Base-by-base conservation (phyloP, 768 basidiomycete genomes). In the Nevesoporus exiguus region DNA sequence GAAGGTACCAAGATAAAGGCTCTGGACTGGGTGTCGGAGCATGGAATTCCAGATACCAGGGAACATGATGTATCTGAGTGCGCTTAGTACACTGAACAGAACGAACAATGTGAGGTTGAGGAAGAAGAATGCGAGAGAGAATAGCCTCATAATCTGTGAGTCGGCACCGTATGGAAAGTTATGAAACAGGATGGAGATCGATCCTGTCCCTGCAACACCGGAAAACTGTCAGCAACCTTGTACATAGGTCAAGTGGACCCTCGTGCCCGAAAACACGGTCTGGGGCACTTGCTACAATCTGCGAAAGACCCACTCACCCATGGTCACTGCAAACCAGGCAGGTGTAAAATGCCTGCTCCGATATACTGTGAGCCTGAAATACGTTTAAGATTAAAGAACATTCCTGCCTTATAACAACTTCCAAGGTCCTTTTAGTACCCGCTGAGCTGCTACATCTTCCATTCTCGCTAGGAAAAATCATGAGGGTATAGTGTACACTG, bases 81-180 rank as follows among this genome's bases (percentile, higher is more conserved):
- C 50, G 29, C 77, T 77, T 27, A 81, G 65, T 7, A 58, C 61
- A 19, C 68, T 73, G 66, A 86, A 80, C 22, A 78, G 25, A 21
- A 77, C 52, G 66, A 85, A 87, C 8, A 88, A 72, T 2, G 63
- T 57, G 33, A 84, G 71, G 63, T 85, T 82, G 54, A 87, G 66
- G 65, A 84, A 76, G 70, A 85, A 85, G 61, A 87, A 74, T 5
- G 75, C 67, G 30, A 81, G 71, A 27, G 77, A 72, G 43, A 81
- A 59, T 11, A 67, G 65, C 46, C 70, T 68, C 59, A 82, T 74
- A n/a, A 72, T 58, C 11, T 58, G 54, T 5, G 77, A 74, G 30
- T 70, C 66, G 33, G 61, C 63, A 3, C 74, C 79, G 60, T 85
- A 87, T 0, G 84, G 86, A 61, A 83, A 84, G 10, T 63, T 73